Evolutionary conservation across 1,284 basidiomycete species (phyloP).

Genomic region (Fereydounia khargensis): DNA sequence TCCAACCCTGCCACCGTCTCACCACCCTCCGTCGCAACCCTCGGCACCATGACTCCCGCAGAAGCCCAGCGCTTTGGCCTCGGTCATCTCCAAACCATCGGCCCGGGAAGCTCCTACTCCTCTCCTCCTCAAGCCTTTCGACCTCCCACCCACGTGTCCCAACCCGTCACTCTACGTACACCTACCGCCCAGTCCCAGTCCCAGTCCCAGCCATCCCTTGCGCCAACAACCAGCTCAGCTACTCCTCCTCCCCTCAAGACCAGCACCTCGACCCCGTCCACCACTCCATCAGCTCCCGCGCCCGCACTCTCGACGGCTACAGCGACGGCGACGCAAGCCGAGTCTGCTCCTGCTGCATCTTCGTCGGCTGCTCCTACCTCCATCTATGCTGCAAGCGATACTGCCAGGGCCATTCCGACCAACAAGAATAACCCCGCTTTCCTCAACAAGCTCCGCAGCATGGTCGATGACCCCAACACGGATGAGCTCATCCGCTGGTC

Average conservation of each 20-base stretch:
- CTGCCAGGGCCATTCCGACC: constrained; percentile 27
- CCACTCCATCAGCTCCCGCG: constrained; percentile 4
- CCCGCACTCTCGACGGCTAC: too few species aligned
- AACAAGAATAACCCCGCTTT: constrained; percentile 70
- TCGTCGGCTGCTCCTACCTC: neutral
- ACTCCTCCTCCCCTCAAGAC: too few species aligned
- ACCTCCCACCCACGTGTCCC: constrained; percentile 9
- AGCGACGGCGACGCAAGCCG: too few species aligned
- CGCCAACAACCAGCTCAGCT: neutral
- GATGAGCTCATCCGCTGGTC: constrained; percentile 86
- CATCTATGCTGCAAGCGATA: constrained; percentile 4
- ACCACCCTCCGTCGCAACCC: constrained; percentile 3
- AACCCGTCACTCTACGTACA: constrained; percentile 4
- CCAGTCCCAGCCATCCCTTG: neutral
- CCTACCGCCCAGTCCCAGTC: neutral
- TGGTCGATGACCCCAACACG: constrained; percentile 82
- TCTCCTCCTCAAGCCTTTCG: constrained; percentile 14
- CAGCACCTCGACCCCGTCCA: constrained; percentile 2
- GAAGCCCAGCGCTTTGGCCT: constrained; percentile 13
- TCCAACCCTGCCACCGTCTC: constrained; percentile 4
- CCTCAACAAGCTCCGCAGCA: constrained; percentile 82
- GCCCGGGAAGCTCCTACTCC: constrained; percentile 6
- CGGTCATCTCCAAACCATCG: constrained; percentile 4
- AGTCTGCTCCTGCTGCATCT: neutral
- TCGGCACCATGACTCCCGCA: constrained; percentile 5